phyloP scores from a whole-genome alignment of 2,329 filamentous ascomycete genomes.

The Cladobotryum protrusum region DNA sequence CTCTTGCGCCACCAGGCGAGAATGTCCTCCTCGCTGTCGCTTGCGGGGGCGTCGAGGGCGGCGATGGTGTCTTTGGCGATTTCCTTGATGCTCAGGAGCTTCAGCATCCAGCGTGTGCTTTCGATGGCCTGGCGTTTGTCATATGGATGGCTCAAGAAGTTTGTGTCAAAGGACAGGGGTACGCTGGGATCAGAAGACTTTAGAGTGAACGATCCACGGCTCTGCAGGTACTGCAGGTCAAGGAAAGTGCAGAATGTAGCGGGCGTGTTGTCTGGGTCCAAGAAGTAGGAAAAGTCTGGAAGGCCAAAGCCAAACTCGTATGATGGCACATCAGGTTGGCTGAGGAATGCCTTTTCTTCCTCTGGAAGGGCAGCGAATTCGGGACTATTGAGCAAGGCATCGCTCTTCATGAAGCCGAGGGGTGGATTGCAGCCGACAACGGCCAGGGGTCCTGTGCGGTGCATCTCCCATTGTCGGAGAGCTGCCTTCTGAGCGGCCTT shows the following conservation, averaged over 20 bases:
- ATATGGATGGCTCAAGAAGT: conserved; percentile 47
- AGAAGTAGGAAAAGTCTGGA: conserved; percentile 38
- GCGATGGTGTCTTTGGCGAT: conserved; percentile 39
- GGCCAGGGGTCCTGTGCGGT: conserved; percentile 35
- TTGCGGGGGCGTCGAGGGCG: conserved; percentile 36
- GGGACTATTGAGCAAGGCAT: conserved; percentile 29
- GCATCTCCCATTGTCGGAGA: conserved; percentile 40
- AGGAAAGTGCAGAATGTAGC: background rate
- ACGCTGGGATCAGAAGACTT: conserved; percentile 45
- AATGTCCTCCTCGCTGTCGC: conserved; percentile 49
- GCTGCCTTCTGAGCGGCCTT: conserved; percentile 26
- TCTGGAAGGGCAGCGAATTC: conserved; percentile 47
- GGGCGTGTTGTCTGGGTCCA: background rate
- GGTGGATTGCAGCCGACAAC: conserved; percentile 32
- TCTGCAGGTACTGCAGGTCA: conserved; percentile 39
- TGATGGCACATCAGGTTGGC: conserved; percentile 46
- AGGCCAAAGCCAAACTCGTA: conserved; percentile 49
- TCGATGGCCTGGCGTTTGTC: conserved; percentile 47
- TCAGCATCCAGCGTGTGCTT: conserved; percentile 36
- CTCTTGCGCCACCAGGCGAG: conserved; percentile 37
- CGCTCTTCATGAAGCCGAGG: conserved; percentile 40
- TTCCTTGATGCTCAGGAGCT: conserved; percentile 33
- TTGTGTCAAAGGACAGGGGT: conserved; percentile 47
- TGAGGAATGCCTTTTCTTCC: conserved; percentile 37
- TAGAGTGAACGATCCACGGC: conserved; percentile 44